Conservation (phyloP, 148 eudicot genomes). For the Oxyria digyna region DNA sequence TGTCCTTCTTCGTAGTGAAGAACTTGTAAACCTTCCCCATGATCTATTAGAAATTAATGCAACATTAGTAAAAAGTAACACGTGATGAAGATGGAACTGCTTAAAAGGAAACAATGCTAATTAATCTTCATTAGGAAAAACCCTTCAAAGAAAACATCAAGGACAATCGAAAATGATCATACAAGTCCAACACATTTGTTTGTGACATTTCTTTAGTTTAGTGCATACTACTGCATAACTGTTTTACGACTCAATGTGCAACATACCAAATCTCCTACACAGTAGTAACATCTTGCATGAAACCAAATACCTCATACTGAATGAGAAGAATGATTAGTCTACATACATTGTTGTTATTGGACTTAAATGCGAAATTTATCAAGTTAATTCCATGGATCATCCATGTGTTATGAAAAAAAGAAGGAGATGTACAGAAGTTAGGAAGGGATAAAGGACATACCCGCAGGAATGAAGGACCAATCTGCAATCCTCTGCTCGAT, state of each 20-base stretch:
- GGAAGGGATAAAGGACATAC: slow-evolving; percentile 24
- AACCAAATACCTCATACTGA: not conserved
- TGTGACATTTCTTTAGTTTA: not conserved
- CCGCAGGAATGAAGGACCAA: slow-evolving; percentile 78
- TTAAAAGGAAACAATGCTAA: not conserved
- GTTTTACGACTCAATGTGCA: not conserved
- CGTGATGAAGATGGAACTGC: not conserved
- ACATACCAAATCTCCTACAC: not conserved
- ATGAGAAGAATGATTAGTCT: not conserved
- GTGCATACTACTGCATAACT: not conserved
- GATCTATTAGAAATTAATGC: slow-evolving; percentile 26
- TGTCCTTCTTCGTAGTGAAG: slow-evolving; percentile 95
- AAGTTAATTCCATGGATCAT: not conserved
- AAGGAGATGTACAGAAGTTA: not conserved
- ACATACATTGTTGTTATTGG: not conserved
- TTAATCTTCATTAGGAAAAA: not conserved
- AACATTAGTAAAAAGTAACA: not conserved
- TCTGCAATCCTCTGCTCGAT: slow-evolving; percentile 94
- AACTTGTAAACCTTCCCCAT: slow-evolving; percentile 93
- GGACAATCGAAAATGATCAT: not conserved
- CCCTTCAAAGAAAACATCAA: not conserved
- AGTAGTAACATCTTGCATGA: not conserved
- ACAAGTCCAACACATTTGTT: not conserved
- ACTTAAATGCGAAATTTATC: not conserved
- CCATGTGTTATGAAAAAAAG: not conserved